Evolutionary conservation across 2,329 filamentous ascomycete species (phyloP).

Genomic region (Aureobasidium sp.): DNA sequence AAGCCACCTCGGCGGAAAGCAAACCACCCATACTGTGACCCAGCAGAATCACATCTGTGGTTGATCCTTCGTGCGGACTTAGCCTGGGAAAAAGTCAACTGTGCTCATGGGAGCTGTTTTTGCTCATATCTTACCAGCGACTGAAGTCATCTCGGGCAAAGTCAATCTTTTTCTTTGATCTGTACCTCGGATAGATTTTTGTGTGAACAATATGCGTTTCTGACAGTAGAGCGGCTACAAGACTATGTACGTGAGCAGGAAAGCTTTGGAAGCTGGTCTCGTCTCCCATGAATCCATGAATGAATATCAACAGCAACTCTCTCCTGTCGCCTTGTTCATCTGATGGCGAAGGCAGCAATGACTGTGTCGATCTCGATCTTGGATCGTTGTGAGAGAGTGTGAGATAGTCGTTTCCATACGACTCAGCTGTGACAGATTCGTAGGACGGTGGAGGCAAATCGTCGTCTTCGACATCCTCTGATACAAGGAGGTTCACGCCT

Average conservation of each 20-base stretch:
- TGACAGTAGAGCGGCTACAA: constrained; percentile 56
- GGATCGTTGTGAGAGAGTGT: constrained; percentile 26
- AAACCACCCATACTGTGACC: constrained; percentile 90
- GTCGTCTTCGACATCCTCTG: constrained; percentile 14
- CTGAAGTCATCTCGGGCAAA: constrained; percentile 77
- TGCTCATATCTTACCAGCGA: constrained; percentile 46
- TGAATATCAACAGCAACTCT: constrained; percentile 66
- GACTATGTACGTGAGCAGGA: constrained; percentile 74
- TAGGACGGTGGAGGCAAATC: constrained; percentile 13
- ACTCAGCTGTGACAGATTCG: background rate
- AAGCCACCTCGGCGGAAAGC: constrained; percentile 66
- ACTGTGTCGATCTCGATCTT: constrained; percentile 38
- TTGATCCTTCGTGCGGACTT: constrained; percentile 61
- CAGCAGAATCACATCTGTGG: constrained; percentile 71
- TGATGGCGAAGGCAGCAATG: constrained; percentile 30
- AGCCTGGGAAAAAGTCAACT: constrained; percentile 41
- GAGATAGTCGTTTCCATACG: background rate
- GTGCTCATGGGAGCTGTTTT: background rate
- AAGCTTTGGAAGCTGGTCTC: constrained; percentile 83
- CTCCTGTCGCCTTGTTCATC: constrained; percentile 31
- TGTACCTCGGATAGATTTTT: constrained; percentile 76
- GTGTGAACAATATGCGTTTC: constrained; percentile 76
- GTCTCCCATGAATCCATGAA: constrained; percentile 86
- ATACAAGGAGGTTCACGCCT: background rate
- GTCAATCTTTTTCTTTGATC: constrained; percentile 62